Evolutionary conservation across 257 asterid genomes (phyloP).

Genomic region (Thymus mandschuricus): DNA sequence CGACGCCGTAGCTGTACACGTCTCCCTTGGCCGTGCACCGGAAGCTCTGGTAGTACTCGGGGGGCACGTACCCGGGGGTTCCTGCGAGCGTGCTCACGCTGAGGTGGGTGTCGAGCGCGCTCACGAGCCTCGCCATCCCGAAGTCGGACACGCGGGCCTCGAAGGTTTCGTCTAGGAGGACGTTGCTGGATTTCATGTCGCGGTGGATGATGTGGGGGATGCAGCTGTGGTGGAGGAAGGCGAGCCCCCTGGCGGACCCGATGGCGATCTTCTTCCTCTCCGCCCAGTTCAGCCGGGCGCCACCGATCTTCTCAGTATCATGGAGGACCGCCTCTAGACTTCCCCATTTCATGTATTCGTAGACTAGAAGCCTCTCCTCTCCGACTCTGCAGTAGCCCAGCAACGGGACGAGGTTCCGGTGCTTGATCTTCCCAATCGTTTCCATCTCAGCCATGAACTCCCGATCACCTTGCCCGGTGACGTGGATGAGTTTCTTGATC

Average conservation of each 20-base stretch:
- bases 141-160: slow-evolving; percentile 97
- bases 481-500: slow-evolving; percentile 83
- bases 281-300: slow-evolving; percentile 64
- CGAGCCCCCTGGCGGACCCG: slow-evolving; percentile 92
- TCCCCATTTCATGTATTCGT: slow-evolving; percentile 94
- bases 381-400: slow-evolving; percentile 89
- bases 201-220: slow-evolving; percentile 95
- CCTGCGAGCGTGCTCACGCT: slow-evolving; percentile 98
- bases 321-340: slow-evolving; percentile 86
- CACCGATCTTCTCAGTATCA: slow-evolving; percentile 39
- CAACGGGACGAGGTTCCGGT: slow-evolving; percentile 83
- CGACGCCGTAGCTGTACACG: slow-evolving; percentile 93
- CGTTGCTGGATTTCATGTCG: slow-evolving; percentile 97
- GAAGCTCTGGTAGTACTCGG: slow-evolving; percentile 96
- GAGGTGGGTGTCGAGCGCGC: slow-evolving; percentile 82
- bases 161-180: slow-evolving; percentile 72
- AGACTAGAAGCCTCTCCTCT: slow-evolving; percentile 87
- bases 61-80: slow-evolving; percentile 96
- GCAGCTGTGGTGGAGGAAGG: slow-evolving; percentile 98
- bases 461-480: slow-evolving; percentile 89
- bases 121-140: slow-evolving; percentile 94
- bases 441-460: slow-evolving; percentile 99
- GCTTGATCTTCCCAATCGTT: slow-evolving; percentile 92
- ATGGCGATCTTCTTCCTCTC: slow-evolving; percentile 77
- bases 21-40: slow-evolving; percentile 95